Base-by-base conservation (phyloP, 129 eudicot genomes). In the Sambucus nigra region DNA sequence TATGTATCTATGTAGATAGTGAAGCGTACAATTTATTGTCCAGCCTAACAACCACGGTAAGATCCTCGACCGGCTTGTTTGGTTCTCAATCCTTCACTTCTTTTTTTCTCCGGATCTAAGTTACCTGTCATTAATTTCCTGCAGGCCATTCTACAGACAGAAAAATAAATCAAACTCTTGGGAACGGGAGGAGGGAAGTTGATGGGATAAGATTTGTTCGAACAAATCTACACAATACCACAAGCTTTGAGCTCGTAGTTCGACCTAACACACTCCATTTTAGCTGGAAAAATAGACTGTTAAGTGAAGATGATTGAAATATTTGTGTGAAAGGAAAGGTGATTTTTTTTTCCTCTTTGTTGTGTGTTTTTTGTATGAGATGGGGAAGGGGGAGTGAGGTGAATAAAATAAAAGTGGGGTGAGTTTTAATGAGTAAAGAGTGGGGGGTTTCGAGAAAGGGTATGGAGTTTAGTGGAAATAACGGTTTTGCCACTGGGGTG, bases 61-160 rank as follows among this genome's bases (percentile, higher is more conserved):
- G 95, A 89, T 0, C 81, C 97, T 51, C 97, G 70, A 25, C 97
- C 97, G 9, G 97, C 97, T 51, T 81, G 97, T 79, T 89, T 73
- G 28, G 94, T 81, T 70, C 94, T 84, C 28, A 89, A 70, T 46
- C 97, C 97, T 57, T 92, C 94, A 61, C 82, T 80, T 32, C 71
- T 80, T 61, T 80, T 78, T 65, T 82, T 88, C 68, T 73, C 77
- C 46, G 94, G 87, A 80, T 88, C 92, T 93, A 84, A 76, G 55
- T 61, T 81, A 41, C 71, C 88, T 42, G 61, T 64, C 52, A 84
- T 60, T 65, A 72, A 56, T 16, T 71, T 62, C 47, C 41, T 33
- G 68, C 82, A 67, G 17, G 53, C 82, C 82, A 88, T 73, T 73
- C 63, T 73, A 51, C 41, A 66, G 61, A 23, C 70, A 68, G 29